Evolutionary conservation across 257 asterid genomes (phyloP), one percentile per base, ranked within the genome.

Genomic region (Forsythia suspensa): DNA sequence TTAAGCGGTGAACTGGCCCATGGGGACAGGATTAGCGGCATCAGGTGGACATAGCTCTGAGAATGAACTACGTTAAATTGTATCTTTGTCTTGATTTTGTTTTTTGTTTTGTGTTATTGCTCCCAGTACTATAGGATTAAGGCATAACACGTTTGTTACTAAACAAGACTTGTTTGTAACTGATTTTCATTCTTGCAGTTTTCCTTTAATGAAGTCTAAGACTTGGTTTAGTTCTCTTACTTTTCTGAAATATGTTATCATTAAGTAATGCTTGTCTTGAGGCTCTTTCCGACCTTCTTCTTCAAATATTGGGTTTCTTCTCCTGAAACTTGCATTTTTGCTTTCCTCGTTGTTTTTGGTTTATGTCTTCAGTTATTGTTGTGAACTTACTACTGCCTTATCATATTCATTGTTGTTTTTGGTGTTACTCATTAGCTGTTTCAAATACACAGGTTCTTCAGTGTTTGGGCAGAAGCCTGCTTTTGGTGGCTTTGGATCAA

Each of bases 401-500:
- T 21, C 36, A 18, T 55, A 55, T 55, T 59, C 67, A 59, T 41
- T 63, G 16, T 59, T 15, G 20, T 81, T 42, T 37, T 70, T 78
- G 24, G 68, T 76, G 6, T 72, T 0, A 36, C 15, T 20, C 39
- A 43, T 43, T 67, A 42, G 70, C 41, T 72, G 29, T 67, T 13
- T 68, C 74, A 73, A 67, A 78, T 68, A 72, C 80, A 61, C 85
- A 93, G 97, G 92, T 79, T 80, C 97, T 43, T 86, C 97, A 7
- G 87, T 75, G 52, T 94, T 94, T 8, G 98, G 98, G 51, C 99
- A 89, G 84, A 93, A 90, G 86, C 94, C 98, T 71, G 75, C 92
- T 75, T 95, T 95, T 89, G 97, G 98, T 81, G 95, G 91, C 71
- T 95, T 95, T 88, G 98, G 99, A 80, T 82, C 98, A 70, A 87